A percentile compares a stretch with the other conserved stretches of the same genome.
Conservation (phyloP, 768 basidiomycete genomes). For the Serendipita sp. region DNA sequence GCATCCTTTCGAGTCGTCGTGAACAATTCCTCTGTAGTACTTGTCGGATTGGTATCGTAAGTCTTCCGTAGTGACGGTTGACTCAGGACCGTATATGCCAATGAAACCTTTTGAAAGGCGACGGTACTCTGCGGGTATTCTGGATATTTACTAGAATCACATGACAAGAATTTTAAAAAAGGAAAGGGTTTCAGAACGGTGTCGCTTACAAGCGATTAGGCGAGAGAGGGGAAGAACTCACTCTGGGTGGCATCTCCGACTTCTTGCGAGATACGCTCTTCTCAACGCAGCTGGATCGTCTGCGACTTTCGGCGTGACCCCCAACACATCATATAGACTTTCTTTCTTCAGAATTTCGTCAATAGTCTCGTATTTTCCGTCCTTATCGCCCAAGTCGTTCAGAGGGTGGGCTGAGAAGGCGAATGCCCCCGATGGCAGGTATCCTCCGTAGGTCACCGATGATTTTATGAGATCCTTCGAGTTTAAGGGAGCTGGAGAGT, state of each 20-base stretch:
- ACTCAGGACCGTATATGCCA: conserved; percentile 68
- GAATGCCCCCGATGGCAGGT: background rate
- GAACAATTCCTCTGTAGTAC: conserved; percentile 36
- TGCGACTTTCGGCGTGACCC: conserved; percentile 31
- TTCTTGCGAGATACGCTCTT: conserved; percentile 59
- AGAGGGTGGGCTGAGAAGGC: background rate
- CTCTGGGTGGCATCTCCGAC: conserved; percentile 76
- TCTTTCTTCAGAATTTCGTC: conserved; percentile 40
- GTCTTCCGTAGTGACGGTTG: conserved; percentile 48
- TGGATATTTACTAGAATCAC: conserved; percentile 53
- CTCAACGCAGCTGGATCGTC: conserved; percentile 50
- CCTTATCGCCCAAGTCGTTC: background rate
- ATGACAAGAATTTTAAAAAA: background rate
- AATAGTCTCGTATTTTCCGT: conserved; percentile 23
- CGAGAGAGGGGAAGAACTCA: conserved; percentile 24
- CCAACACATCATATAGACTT: conserved; percentile 61
- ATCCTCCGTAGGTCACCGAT: background rate
- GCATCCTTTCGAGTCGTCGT: conserved; percentile 34
- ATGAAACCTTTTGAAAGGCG: conserved; percentile 75
- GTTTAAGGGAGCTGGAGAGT: background rate
- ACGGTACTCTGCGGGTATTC: conserved; percentile 57
- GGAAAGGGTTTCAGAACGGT: background rate
- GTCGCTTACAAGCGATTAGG: background rate
- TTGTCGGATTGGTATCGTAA: conserved; percentile 41
- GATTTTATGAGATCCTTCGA: background rate